Conservation (phyloP, 768 basidiomycete species). For the Strobilomyces dryophilus region DNA sequence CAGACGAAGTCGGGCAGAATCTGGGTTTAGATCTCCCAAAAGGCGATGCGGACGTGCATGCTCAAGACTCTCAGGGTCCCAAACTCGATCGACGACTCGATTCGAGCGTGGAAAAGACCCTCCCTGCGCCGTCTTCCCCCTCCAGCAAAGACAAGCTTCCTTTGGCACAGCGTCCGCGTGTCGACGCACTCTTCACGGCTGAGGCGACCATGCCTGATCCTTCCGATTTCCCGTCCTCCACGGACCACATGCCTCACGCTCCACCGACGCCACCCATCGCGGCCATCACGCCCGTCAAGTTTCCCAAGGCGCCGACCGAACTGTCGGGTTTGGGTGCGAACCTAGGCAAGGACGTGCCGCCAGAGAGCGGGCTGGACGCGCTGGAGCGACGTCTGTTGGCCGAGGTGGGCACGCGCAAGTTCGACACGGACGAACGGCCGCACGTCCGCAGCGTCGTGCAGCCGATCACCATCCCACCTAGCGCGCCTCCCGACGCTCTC, state of each 20-base stretch:
- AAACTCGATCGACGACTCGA: conserved; percentile 12
- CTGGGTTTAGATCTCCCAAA: conserved; percentile 23
- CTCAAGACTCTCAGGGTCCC: conserved; percentile 17
- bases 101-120: conserved; percentile 48
- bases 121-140: conserved; percentile 55
- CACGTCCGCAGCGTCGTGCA: conserved; percentile 37
- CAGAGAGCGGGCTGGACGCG: conserved; percentile 65
- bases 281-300: conserved; percentile 36
- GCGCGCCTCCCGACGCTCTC: conserved; percentile 23
- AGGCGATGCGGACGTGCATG: conserved; percentile 20
- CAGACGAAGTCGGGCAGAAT: conserved; percentile 47
- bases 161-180: conserved; percentile 18
- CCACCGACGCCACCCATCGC: conserved; percentile 53
- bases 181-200: conserved; percentile 31
- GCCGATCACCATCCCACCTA: conserved; percentile 37
- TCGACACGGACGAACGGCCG: conserved; percentile 27
- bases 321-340: conserved; percentile 22
- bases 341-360: conserved; percentile 15
- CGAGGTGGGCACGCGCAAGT: conserved; percentile 66
- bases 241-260: conserved; percentile 17
- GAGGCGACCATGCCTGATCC: conserved; percentile 6
- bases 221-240: conserved; percentile 11
- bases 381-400: conserved; percentile 64
- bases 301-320: conserved; percentile 32
- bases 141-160: conserved; percentile 34